Percentiles rank a stretch among this genome's conserved stretches.
These are phyloP conservation scores for Pleurotus platypus DNA, from an alignment of 768 basidiomycete species.

Conservation along the genomic window DNA sequence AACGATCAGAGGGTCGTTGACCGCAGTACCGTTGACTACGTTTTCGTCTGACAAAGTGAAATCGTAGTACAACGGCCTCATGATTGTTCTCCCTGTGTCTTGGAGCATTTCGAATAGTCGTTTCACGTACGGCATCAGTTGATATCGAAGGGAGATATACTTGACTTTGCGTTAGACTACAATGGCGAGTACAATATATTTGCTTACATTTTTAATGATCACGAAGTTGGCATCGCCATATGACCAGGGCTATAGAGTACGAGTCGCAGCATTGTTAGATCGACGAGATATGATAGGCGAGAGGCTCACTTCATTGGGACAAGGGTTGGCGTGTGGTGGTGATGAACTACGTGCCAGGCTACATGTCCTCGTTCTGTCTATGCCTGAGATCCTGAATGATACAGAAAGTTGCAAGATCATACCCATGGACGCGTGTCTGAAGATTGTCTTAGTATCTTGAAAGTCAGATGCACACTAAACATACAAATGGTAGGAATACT, in stretches of 20 bases:
- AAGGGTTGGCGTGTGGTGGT: constrained; percentile 25
- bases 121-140: constrained; percentile 27
- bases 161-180: not conserved
- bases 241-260: constrained; percentile 23
- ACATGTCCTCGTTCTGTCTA: constrained; percentile 22
- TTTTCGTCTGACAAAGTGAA: constrained; percentile 25
- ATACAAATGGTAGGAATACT: constrained; percentile 30
- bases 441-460: not conserved
- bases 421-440: constrained; percentile 29
- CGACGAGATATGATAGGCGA: not conserved
- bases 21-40: constrained; percentile 22
- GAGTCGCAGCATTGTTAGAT: not conserved
- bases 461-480: constrained; percentile 2
- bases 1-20: constrained; percentile 23
- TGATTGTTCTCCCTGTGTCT: constrained; percentile 23
- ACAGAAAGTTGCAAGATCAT: not conserved
- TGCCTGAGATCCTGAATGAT: not conserved
- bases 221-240: constrained; percentile 31
- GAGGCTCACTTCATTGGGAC: constrained; percentile 26
- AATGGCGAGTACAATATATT: not conserved
- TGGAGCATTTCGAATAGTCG: constrained; percentile 28
- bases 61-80: constrained; percentile 29
- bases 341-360: constrained; percentile 18
- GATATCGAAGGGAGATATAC: constrained; percentile 30
- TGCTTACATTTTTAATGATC: constrained; percentile 28